Evolutionary conservation across 495 filamentous ascomycete species (phyloP), one percentile per base, ranked within the genome.

Genomic region (Ramalina peruviana): DNA sequence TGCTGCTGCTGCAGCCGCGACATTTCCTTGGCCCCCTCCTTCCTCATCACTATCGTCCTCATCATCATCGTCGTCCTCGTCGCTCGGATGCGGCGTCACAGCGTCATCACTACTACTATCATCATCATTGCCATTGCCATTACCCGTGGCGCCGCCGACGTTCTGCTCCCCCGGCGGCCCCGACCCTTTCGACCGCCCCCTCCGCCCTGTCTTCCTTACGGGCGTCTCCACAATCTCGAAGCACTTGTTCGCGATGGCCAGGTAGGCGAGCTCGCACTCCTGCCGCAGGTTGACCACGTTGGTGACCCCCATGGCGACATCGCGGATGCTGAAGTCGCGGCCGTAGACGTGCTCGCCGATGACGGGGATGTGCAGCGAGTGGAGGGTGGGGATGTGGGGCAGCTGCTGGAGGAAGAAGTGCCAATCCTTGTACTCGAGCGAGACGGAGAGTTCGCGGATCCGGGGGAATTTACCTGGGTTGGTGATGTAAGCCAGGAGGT

Each of bases 361-460:
- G 57, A 82, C 73, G 2, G 85, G 78, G 23, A 97, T 77, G 58
- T 95, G 81, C 5, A 95, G 71, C 1, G 85, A 81, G 3, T 80
- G 81, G 26, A 97, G 74, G 48, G 85, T 79, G 3, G 82, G 72
- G 47, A 94, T 72, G 27, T 80, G 72, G 2, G 86, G 87, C 16
- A 97, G 75, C 46, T 81, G 72, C 56, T 88, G 87, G 5, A 97
- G 74, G 70, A 97, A 88, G 54, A 75, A 82, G 69, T 97, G 90
- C 88, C 89, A 97, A 58, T 94, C 86, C 51, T 76, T 82, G 62
- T 82, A 87, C 49, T 88, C 79, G 43, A 95, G 72, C 3, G 79
- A 76, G 57, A 88, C 79, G 4, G 83, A 81, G 11, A 95, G 65
- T 60, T 95, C 88, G 40, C 74, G 73, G 36, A 95, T 62, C 48